Evolutionary conservation across 768 basidiomycete species (phyloP).

Genomic region (Mycena polygramma): DNA sequence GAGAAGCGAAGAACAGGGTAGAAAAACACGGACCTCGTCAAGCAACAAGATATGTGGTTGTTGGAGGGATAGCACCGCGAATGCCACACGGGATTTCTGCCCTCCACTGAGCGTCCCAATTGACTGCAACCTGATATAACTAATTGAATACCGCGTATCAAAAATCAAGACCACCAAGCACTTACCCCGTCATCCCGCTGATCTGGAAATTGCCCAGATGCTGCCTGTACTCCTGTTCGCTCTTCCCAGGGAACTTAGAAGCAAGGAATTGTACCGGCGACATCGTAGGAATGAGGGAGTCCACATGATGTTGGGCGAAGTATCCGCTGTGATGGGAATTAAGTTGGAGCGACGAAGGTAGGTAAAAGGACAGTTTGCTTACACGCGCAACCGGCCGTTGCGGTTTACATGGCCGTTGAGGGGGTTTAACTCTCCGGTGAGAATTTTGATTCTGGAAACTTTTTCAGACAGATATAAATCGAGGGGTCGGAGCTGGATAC

Average conservation of each 20-base stretch:
- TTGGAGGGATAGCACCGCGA: constrained; percentile 87
- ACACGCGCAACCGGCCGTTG: constrained; percentile 94
- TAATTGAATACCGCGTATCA: constrained; percentile 16
- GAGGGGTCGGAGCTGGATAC: constrained; percentile 39
- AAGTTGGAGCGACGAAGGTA: constrained; percentile 1
- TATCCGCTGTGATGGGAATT: constrained; percentile 70
- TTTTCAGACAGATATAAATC: constrained; percentile 17
- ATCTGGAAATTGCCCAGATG: constrained; percentile 99
- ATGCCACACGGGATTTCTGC: constrained; percentile 96
- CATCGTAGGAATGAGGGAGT: constrained; percentile 86
- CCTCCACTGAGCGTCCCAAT: constrained; percentile 96
- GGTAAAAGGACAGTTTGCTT: constrained; percentile 20
- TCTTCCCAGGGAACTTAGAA: constrained; percentile 92
- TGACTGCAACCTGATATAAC: constrained; percentile 72
- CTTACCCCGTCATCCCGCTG: constrained; percentile 91
- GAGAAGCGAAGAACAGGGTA: constrained; percentile 9
- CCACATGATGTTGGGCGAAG: constrained; percentile 97
- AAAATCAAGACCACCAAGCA: constrained; percentile 6
- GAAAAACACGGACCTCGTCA: constrained; percentile 79
- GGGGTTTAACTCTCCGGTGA: constrained; percentile 87
- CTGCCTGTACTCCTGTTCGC: constrained; percentile 94
- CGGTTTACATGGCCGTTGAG: constrained; percentile 84
- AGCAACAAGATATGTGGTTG: constrained; percentile 93
- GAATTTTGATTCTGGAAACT: constrained; percentile 82
- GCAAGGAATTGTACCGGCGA: constrained; percentile 96